A percentile compares a stretch with the other conserved stretches of the same genome.
These are phyloP conservation scores for Solanum medicagineum DNA, from an alignment of 257 asterid genomes.

Conservation along the genomic window DNA sequence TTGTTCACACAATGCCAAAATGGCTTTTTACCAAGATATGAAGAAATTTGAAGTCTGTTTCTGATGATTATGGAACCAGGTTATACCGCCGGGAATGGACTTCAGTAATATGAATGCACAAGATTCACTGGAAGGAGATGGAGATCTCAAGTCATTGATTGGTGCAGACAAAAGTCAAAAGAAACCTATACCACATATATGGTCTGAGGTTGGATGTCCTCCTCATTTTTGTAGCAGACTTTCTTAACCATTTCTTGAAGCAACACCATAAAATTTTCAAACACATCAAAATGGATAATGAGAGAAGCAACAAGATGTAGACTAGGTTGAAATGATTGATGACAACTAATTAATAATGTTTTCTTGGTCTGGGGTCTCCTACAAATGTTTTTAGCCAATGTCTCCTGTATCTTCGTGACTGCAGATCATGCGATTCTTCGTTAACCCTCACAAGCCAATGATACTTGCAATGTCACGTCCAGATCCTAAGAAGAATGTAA, in stretches of 20 bases:
- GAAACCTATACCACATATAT: constrained; percentile 42
- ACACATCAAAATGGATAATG: neutral
- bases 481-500: constrained; percentile 58
- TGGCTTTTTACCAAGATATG: neutral
- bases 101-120: constrained; percentile 35
- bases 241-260: neutral
- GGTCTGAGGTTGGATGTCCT: constrained; percentile 48
- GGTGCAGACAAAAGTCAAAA: constrained; percentile 31
- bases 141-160: constrained; percentile 45
- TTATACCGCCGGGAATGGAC: constrained; percentile 69
- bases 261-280: neutral
- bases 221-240: neutral
- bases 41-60: neutral
- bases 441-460: constrained; percentile 71
- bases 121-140: constrained; percentile 29
- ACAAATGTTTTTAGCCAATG: neutral
- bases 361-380: neutral
- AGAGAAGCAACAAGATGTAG: neutral
- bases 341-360: neutral
- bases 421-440: constrained; percentile 56
- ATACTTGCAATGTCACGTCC: constrained; percentile 63
- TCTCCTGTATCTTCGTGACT: constrained; percentile 3
- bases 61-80: constrained; percentile 20
- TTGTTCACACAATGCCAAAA: neutral
- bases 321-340: neutral